Evolutionary conservation across 495 filamentous ascomycete genomes (phyloP).

Genomic region (Delitschia confertaspora): DNA sequence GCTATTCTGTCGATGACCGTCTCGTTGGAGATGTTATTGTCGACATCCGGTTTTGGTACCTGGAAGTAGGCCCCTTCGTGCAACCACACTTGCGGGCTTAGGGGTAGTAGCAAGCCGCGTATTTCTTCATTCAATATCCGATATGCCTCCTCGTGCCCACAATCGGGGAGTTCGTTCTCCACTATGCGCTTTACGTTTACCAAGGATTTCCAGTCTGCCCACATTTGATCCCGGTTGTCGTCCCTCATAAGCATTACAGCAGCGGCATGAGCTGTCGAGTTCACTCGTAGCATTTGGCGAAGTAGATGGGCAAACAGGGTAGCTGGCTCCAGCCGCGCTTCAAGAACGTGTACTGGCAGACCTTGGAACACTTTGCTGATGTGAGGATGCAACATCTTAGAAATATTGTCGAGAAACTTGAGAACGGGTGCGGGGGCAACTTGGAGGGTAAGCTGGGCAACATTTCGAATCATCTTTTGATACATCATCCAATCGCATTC

Average conservation of each 20-base stretch:
- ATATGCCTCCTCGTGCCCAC: constrained; percentile 57
- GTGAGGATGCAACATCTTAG: constrained; percentile 65
- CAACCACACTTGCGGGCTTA: constrained; percentile 46
- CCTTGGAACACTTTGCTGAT: constrained; percentile 71
- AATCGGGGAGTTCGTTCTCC: constrained; percentile 43
- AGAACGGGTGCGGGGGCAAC: constrained; percentile 78
- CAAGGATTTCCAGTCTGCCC: constrained; percentile 75
- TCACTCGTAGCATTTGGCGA: constrained; percentile 78
- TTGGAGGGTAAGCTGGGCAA: constrained; percentile 75
- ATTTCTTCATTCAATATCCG: constrained; percentile 68
- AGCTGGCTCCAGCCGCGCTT: constrained; percentile 79
- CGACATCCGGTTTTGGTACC: constrained; percentile 38
- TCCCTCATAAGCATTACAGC: constrained; percentile 66
- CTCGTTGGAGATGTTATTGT: constrained; percentile 37
- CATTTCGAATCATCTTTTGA: constrained; percentile 86
- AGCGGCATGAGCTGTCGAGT: constrained; percentile 78
- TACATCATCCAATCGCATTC: constrained; percentile 94
- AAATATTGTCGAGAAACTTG: constrained; percentile 74
- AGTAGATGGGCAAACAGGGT: constrained; percentile 79
- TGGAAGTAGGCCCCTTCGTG: constrained; percentile 48
- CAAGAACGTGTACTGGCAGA: constrained; percentile 71
- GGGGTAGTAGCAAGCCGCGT: constrained; percentile 58
- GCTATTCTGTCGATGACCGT: constrained; percentile 77
- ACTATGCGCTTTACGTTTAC: constrained; percentile 56
- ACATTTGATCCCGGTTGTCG: constrained; percentile 79